phyloP scores from a whole-genome alignment of 2,329 filamentous ascomycete species.

The Pseudocercospora musae region DNA sequence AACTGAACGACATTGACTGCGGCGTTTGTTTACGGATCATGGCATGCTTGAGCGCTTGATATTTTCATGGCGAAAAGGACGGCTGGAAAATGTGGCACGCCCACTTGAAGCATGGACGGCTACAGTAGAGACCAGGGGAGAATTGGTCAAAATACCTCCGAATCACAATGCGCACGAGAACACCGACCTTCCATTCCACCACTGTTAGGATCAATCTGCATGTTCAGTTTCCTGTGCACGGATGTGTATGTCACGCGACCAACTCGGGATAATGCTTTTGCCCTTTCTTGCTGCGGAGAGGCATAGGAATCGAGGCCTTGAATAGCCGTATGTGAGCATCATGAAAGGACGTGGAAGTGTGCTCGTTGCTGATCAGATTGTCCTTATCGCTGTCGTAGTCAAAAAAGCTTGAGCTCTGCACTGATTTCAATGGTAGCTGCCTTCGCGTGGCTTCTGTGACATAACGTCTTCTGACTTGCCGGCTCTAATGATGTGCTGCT shows the following conservation, averaged over 20 bases:
- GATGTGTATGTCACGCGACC: not conserved
- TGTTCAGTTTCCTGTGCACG: not conserved
- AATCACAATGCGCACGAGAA: conserved; percentile 15
- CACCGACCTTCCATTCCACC: not conserved
- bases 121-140: conserved; percentile 16
- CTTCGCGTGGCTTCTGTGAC: not conserved
- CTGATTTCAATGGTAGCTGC: not conserved
- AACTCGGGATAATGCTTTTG: not conserved
- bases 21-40: conserved; percentile 15
- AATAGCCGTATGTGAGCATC: not conserved
- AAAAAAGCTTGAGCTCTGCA: not conserved
- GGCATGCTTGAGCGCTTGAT: conserved; percentile 23
- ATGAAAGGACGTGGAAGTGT: not conserved
- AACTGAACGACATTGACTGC: conserved; percentile 14
- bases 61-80: conserved; percentile 23
- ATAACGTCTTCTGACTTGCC: not conserved
- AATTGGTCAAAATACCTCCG: conserved; percentile 7
- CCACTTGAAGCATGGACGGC: conserved; percentile 15
- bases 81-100: conserved; percentile 20
- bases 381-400: not conserved
- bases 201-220: not conserved
- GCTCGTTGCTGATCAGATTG: not conserved
- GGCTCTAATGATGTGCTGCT: not conserved
- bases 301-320: not conserved
- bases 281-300: not conserved